These are phyloP conservation scores for Botrytis medusae DNA, from an alignment of 2,329 filamentous ascomycete genomes.

Conservation along the genomic window DNA sequence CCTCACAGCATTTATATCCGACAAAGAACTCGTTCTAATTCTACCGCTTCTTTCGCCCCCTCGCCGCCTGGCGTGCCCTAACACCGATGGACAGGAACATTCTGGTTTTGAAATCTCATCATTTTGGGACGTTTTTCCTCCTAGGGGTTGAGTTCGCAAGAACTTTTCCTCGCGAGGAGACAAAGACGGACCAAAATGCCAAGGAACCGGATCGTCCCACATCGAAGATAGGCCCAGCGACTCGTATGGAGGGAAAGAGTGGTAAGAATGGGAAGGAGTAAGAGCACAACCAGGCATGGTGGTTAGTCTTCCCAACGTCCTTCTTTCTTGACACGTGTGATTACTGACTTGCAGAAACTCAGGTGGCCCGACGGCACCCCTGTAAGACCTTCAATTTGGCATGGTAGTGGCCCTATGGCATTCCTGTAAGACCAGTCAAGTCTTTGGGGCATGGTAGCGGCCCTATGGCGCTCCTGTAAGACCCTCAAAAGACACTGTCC, in stretches of 20 bases:
- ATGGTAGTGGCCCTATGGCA: neutral
- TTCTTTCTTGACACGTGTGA: neutral
- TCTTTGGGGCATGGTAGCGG: too few species aligned
- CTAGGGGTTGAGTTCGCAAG: neutral
- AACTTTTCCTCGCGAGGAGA: neutral
- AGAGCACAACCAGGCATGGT: neutral
- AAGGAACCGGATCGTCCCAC: neutral
- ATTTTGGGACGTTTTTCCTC: neutral
- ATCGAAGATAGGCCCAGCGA: neutral
- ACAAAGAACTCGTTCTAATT: neutral
- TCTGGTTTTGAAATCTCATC: neutral
- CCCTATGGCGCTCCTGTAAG: too few species aligned
- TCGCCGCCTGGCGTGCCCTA: neutral
- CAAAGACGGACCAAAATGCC: neutral
- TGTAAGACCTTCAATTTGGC: neutral
- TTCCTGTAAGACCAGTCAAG: neutral
- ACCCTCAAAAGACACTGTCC: neutral
- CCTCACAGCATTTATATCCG: too few species aligned
- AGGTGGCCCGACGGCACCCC: neutral
- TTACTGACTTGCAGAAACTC: neutral
- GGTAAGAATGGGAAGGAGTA: neutral
- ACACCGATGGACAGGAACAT: neutral
- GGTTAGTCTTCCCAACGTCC: neutral
- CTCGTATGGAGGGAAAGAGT: neutral
- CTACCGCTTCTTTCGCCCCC: too few species aligned